Percentiles rank a stretch among this genome's conserved stretches.
phyloP scores from a whole-genome alignment of 495 filamentous ascomycete genomes.

The Aspergillus affinis region DNA sequence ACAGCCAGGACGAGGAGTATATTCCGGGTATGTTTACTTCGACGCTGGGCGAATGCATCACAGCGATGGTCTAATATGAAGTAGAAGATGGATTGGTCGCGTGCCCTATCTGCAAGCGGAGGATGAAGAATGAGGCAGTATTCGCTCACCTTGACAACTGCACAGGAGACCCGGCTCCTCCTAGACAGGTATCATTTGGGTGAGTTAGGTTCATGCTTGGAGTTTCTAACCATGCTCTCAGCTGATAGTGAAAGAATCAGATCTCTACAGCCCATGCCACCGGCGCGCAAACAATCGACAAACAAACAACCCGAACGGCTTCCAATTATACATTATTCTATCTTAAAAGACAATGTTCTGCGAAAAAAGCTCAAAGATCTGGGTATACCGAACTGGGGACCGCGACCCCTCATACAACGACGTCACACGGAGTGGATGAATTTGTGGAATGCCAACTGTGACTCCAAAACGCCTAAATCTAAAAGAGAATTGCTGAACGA shows the following conservation, averaged over 20 bases:
- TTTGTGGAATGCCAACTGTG: conserved; percentile 94
- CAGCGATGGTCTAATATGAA: conserved; percentile 28
- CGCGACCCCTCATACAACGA: conserved; percentile 64
- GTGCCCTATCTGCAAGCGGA: conserved; percentile 76
- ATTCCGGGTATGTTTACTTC: conserved; percentile 27
- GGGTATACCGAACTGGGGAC: conserved; percentile 73
- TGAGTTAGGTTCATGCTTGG: conserved; percentile 16
- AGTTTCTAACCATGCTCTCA: neutral
- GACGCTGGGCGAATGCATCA: neutral
- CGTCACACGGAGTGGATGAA: conserved; percentile 94
- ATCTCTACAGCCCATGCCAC: conserved; percentile 23
- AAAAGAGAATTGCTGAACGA: conserved; percentile 73
- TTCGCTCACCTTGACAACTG: conserved; percentile 75
- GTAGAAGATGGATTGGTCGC: conserved; percentile 71
- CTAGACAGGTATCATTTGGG: conserved; percentile 31
- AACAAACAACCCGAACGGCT: conserved; percentile 56
- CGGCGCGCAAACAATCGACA: conserved; percentile 10
- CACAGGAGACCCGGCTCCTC: conserved; percentile 23
- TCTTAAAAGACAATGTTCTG: conserved; percentile 73
- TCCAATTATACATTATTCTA: conserved; percentile 74
- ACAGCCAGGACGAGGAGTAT: conserved; percentile 41
- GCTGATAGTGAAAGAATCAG: conserved; percentile 18
- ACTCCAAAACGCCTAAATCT: conserved; percentile 68
- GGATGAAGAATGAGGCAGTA: conserved; percentile 75
- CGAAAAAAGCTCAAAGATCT: conserved; percentile 78